A percentile compares a stretch with the other conserved stretches of the same genome.
These are phyloP conservation scores for Penicillium lividum DNA, from an alignment of 495 filamentous ascomycete genomes.

Conservation along the genomic window DNA sequence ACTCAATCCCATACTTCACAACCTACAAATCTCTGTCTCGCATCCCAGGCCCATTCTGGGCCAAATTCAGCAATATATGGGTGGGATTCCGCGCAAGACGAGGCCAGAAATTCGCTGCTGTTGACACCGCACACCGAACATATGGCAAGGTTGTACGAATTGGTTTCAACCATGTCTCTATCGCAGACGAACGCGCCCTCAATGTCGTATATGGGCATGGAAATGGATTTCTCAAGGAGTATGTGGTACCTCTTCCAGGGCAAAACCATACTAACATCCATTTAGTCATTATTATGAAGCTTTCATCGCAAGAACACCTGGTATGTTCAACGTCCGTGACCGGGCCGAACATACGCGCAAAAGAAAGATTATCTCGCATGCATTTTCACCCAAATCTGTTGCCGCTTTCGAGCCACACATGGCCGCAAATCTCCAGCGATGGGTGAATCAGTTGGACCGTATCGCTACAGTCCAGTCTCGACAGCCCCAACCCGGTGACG, in stretches of 20 bases:
- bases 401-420: slow-evolving; percentile 79
- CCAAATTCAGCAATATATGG: slow-evolving; percentile 31
- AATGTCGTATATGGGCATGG: slow-evolving; percentile 47
- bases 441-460: slow-evolving; percentile 66
- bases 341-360: slow-evolving; percentile 76
- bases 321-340: slow-evolving; percentile 79
- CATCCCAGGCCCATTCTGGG: slow-evolving; percentile 25
- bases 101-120: slow-evolving; percentile 25
- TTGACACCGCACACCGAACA: slow-evolving; percentile 41
- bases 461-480: slow-evolving; percentile 30
- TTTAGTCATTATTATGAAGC: slow-evolving; percentile 75
- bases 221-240: slow-evolving; percentile 67
- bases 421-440: slow-evolving; percentile 64
- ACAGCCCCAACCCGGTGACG: not conserved
- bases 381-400: slow-evolving; percentile 72
- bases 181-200: slow-evolving; percentile 31
- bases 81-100: slow-evolving; percentile 23
- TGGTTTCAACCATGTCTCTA: slow-evolving; percentile 38
- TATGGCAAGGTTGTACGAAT: slow-evolving; percentile 43
- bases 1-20: slow-evolving; percentile 27
- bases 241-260: not conserved
- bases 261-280: not conserved
- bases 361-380: slow-evolving; percentile 76
- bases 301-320: slow-evolving; percentile 74
- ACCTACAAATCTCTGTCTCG: slow-evolving; percentile 12